Evolutionary conservation across 768 basidiomycete genomes (phyloP).

Genomic region (Mycena leptocephala): DNA sequence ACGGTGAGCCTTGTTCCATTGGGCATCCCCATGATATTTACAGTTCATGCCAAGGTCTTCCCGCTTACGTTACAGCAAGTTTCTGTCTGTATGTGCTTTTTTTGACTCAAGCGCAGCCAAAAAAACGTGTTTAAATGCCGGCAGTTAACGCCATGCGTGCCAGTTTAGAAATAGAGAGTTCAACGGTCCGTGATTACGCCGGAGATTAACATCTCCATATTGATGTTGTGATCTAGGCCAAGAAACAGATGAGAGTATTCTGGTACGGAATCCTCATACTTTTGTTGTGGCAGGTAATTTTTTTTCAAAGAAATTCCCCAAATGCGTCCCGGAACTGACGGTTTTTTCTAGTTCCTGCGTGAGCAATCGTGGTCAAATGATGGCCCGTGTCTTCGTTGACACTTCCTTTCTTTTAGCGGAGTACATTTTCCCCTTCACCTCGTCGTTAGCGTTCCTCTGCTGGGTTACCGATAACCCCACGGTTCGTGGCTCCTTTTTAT

Average conservation of each 20-base stretch:
- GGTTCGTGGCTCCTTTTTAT: slow-evolving; percentile 16
- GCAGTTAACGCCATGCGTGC: slow-evolving; percentile 36
- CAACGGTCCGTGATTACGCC: slow-evolving; percentile 7
- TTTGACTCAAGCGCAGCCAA: neutral
- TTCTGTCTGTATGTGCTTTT: slow-evolving; percentile 23
- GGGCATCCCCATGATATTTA: no score
- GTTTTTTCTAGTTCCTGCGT: slow-evolving; percentile 36
- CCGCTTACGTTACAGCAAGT: slow-evolving; percentile 33
- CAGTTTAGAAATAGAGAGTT: slow-evolving; percentile 34
- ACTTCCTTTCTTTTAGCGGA: slow-evolving; percentile 11
- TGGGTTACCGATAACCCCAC: slow-evolving; percentile 44
- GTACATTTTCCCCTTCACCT: slow-evolving; percentile 45
- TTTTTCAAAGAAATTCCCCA: neutral
- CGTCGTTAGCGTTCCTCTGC: slow-evolving; percentile 44
- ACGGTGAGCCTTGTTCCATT: slow-evolving; percentile 29
- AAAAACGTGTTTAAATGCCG: neutral
- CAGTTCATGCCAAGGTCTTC: slow-evolving; percentile 3
- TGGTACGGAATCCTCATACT: slow-evolving; percentile 35
- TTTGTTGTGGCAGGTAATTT: slow-evolving; percentile 31
- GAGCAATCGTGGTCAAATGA: slow-evolving; percentile 7
- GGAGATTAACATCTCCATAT: neutral
- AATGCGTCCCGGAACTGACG: neutral
- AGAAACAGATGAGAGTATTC: slow-evolving; percentile 43
- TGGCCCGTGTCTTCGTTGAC: neutral
- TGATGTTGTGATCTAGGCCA: slow-evolving; percentile 13